Conservation (phyloP, 192 early-diverging fungal genomes). For the Haplosporangium gracile region DNA sequence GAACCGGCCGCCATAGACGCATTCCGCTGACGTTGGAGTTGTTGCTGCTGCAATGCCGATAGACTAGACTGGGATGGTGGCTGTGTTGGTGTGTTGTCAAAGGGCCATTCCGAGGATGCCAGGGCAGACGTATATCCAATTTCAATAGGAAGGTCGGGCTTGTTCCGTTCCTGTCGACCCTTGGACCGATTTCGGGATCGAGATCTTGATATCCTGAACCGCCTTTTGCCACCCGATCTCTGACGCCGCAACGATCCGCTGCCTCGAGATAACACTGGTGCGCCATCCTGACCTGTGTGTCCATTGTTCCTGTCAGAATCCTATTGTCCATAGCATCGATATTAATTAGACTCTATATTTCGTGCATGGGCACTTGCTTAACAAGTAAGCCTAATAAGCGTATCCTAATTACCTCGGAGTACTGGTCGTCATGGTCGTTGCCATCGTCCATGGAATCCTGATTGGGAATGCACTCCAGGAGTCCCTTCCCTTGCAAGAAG, state of each 20-base stretch:
- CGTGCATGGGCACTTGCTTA: background rate
- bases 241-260: slow-evolving; percentile 32
- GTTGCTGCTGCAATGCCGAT: background rate
- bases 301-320: slow-evolving; percentile 11
- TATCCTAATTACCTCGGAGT: slow-evolving; percentile 25
- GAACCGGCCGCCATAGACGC: background rate
- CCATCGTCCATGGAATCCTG: slow-evolving; percentile 48
- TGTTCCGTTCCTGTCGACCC: slow-evolving; percentile 22
- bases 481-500: slow-evolving; percentile 41
- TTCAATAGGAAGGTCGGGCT: slow-evolving; percentile 33
- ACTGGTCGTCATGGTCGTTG: slow-evolving; percentile 16
- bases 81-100: slow-evolving; percentile 19
- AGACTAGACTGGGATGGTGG: background rate
- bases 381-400: background rate
- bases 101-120: slow-evolving; percentile 36
- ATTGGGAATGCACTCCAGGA: slow-evolving; percentile 30
- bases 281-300: slow-evolving; percentile 1
- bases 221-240: slow-evolving; percentile 34
- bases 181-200: slow-evolving; percentile 39
- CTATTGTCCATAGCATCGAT: background rate
- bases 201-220: slow-evolving; percentile 36
- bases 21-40: background rate
- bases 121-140: slow-evolving; percentile 25
- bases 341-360: background rate
- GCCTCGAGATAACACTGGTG: slow-evolving; percentile 13